Evolutionary conservation across 2,329 filamentous ascomycete species (phyloP), one percentile per base, ranked within the genome.

Genomic region (Calonectria henricotiae): DNA sequence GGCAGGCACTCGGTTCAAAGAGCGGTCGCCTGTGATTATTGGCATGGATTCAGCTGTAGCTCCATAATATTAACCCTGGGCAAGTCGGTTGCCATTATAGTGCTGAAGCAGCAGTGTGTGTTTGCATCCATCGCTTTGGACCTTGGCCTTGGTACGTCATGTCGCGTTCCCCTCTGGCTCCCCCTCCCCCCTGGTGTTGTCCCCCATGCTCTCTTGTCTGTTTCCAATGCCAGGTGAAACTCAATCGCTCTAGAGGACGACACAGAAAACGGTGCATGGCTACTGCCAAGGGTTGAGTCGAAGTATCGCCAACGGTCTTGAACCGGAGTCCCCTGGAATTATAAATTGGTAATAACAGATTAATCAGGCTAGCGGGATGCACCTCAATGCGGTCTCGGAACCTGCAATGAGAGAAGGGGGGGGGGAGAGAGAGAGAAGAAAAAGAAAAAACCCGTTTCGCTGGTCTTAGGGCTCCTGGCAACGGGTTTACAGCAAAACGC

Each of bases 211-310:
- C n/a, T 41, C 41, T 43, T n/a, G 47, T 54, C 20, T 23, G 60
- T 67, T 20, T 46, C 54, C 41, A 65, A 65, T 65, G 54, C 54
- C 67, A 51, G 43, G 55, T 62, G 62, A 69, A 65, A 69, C 67
- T 69, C 62, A 65, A 69, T 65, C 62, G 51, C 62, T 62, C 44
- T 35, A 25, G 27, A 46, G 35, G 49, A 30, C 27, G 6, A 37
- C 41, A 58, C 55, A 60, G 43, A 13, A 35, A 60, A 23, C 23
- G 30, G 30, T 20, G 39, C 37, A 43, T 60, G 27, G 49, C 30
- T 5, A 43, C 27, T 43, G 46, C 47, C 44, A 62, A 49, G 35
- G 27, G 27, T 30, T 30, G 27, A 30, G 27, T 30, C 27, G 27
- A 30, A 30, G 27, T 13, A 32, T 55, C 30, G 32, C n/a, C 51